Percentiles rank a stretch among this genome's conserved stretches.
These are phyloP conservation scores for Alternaria ethzedia DNA, from an alignment of 2,329 filamentous ascomycete species.

Conservation along the genomic window DNA sequence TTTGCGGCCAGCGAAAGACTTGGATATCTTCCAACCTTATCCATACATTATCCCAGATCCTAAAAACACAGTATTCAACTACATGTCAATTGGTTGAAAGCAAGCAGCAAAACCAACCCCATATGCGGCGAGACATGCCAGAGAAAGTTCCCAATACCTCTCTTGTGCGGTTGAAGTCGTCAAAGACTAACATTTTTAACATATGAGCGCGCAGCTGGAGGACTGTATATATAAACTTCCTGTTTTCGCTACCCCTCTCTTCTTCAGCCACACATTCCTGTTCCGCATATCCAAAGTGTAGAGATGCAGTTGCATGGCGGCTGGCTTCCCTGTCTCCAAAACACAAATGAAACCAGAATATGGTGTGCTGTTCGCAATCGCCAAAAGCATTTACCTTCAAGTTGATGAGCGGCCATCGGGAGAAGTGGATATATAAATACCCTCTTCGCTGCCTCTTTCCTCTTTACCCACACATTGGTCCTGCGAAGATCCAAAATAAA, in stretches of 20 bases:
- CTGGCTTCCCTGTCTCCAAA: neutral
- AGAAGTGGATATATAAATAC: too few relatives aligned
- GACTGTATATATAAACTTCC: neutral
- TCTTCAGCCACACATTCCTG: neutral
- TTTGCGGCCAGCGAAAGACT: neutral
- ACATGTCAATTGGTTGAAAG: neutral
- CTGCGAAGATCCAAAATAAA: neutral
- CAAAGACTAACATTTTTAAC: neutral
- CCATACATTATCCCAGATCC: neutral
- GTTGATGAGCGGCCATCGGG: too few relatives aligned
- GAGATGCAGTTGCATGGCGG: too few relatives aligned
- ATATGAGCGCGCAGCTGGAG: neutral
- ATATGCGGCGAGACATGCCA: neutral
- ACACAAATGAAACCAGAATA: rapidly evolving
- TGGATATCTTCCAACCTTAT: neutral
- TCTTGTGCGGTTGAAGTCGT: neutral
- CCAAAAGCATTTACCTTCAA: too few relatives aligned
- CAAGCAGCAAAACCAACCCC: neutral
- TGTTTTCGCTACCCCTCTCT: neutral
- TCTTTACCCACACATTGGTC: neutral
- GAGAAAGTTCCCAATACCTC: neutral
- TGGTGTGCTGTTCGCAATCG: neutral
- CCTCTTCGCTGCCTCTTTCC: too few relatives aligned
- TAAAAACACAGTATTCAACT: rapidly evolving
- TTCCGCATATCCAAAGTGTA: neutral